Base-by-base conservation (phyloP, 176 grass and related monocot genomes). In the Bolboschoenus planiculmis region DNA sequence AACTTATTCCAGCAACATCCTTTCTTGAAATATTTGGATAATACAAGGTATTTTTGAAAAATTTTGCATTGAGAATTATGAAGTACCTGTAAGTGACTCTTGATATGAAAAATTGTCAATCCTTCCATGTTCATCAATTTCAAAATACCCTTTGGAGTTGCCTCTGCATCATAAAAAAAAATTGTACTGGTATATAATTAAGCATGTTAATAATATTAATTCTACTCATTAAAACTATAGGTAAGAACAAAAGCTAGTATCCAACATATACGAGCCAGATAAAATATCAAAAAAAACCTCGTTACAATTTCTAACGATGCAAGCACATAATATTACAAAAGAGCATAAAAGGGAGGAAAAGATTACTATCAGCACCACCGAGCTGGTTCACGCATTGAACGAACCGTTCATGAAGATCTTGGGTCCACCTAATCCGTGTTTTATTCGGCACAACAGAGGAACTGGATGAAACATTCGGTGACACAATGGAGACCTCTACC, bases 91-190 rank as follows among this genome's bases (percentile, higher is more conserved):
- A 97, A 90, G 63, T 97, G 95, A 67, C 95, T 97, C 87, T 97
- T 97, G 87, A 97, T 89, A 53, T 97, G 95, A 83, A 89, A 94
- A 80, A 97, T 97, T 4, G 95, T 97, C 46, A 97, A 85, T 10
- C 78, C 92, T 65, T 89, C 83, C 39, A 87, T 92, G 33, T 92
- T 94, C 95, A 94, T 97, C 87, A 97, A 84, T 78, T 89, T 97
- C 72, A 94, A 83, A 81, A 97, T 89, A 56, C 94, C 92, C 85
- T 97, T 97, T 0, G 92, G 92, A 27, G 95, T 97, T 44, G 95
- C 92, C 88, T 83, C 94, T 94, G 89, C 64, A 58, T 57, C 48
- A 78, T 23, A 74, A 14, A 81, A 7, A 72, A 10, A 13, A 46
- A 42, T 70, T 70, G 21, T 70, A 70, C 16, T 70, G 35, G 23